These are phyloP conservation scores for Nepenthes gracilis DNA, from an alignment of 148 eudicot species.

Conservation along the genomic window DNA sequence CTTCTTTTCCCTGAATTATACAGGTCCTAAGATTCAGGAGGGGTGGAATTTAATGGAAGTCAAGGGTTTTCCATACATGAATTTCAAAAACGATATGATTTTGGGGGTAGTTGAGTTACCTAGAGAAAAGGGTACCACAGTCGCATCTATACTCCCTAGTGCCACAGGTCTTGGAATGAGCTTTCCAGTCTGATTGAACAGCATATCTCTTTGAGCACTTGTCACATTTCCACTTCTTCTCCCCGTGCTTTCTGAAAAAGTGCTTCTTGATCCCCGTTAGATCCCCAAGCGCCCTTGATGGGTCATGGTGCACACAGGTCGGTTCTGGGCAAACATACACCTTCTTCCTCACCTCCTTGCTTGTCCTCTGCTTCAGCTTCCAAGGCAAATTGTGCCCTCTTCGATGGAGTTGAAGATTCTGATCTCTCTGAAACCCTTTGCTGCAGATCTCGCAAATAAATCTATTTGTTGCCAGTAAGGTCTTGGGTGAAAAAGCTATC, in stretches of 20 bases:
- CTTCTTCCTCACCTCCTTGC: conserved; percentile 1
- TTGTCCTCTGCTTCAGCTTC: not conserved
- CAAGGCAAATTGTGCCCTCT: conserved; percentile 1
- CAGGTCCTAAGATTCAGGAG: conserved; percentile 2
- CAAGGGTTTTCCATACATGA: not conserved
- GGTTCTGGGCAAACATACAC: conserved; percentile 33
- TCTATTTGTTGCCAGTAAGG: not conserved
- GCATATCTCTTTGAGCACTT: conserved; percentile 1
- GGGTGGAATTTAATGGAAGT: not conserved
- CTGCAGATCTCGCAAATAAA: not conserved
- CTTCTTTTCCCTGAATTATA: not conserved
- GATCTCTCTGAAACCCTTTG: conserved; percentile 1
- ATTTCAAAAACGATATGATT: not conserved
- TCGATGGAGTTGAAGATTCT: not conserved
- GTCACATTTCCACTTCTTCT: conserved; percentile 2
- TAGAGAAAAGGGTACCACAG: conserved; percentile 2
- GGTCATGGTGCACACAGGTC: conserved; percentile 44
- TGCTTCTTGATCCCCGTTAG: conserved; percentile 58
- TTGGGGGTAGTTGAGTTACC: not conserved
- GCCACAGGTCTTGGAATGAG: not conserved
- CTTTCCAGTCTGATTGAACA: conserved; percentile 1
- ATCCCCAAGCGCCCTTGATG: conserved; percentile 53
- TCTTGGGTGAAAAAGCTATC: not conserved
- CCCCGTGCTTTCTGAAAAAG: conserved; percentile 16
- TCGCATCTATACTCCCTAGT: not conserved